Evolutionary conservation across 2,329 filamentous ascomycete species (phyloP), one percentile per base, ranked within the genome.

Genomic region (Grosmannia serpens): DNA sequence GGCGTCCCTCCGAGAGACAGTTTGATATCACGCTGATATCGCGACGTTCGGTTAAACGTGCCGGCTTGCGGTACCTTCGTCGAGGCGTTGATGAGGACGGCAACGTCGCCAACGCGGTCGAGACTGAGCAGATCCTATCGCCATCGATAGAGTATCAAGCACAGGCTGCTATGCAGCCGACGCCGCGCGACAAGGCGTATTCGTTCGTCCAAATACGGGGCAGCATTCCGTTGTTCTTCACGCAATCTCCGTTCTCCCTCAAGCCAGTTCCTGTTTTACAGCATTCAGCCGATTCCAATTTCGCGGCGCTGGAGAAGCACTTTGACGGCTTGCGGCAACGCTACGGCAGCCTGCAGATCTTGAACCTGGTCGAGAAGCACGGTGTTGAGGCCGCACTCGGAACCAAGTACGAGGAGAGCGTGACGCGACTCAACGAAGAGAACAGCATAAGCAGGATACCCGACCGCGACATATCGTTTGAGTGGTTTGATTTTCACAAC

Each of bases 401-500:
- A 4, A 80, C 86, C 57, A 79, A 85, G 41, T 99, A 90, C 67
- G 82, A 95, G 66, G 78, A 81, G 55, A 84, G 84, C 59, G 79
- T 88, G 1, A 74, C 82, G 54, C 71, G 75, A 27, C 75, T 92
- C 57, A 95, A 94, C 62, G 77, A 85, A 9, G 76, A 81, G 49
- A 31, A 20, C 6, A 33, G n/a, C 4, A 49, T 8, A 10, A 75
- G 77, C 5, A 26, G 20, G 31, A 11, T 69, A 63, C 20, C 70
- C 2, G 64, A 62, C 2, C 66, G 70, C 9, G 69, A 75, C 11
- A 44, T 94, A 15, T 79, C 77, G 0, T 95, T 95, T 67, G 89
- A 96, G 68, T 99, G 94, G 94, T 99, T 97, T 66, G 94, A 99
- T 68, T 99, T 99, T 66, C 94, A 97, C 70, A 80, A 84, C 22